These are phyloP conservation scores for Globisporangium heterothallicum DNA, from an alignment of 352 stramenopile species.

Conservation along the genomic window DNA sequence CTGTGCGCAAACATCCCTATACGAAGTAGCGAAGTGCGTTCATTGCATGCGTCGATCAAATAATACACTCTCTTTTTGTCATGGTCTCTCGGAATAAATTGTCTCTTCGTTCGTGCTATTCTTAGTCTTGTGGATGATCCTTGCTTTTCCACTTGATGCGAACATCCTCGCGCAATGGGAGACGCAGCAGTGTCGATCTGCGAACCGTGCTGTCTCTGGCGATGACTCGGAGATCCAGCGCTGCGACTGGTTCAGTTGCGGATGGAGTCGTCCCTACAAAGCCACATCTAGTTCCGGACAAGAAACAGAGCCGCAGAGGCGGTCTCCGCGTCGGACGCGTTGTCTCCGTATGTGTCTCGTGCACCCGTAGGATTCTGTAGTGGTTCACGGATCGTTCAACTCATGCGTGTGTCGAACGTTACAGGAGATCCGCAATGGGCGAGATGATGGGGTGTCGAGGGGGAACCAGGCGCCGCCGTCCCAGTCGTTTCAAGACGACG, in stretches of 20 bases:
- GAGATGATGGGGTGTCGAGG: conserved; percentile 8
- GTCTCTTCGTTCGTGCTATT: too few species aligned
- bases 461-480: conserved; percentile 18
- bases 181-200: too few species aligned
- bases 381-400: neutral
- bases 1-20: conserved; percentile 23
- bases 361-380: neutral
- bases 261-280: neutral
- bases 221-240: neutral
- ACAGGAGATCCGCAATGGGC: conserved; percentile 29
- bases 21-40: neutral
- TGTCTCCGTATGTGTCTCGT: conserved; percentile 30
- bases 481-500: conserved; percentile 35
- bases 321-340: conserved; percentile 47
- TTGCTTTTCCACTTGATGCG: too few species aligned
- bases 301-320: conserved; percentile 18
- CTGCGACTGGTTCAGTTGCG: neutral
- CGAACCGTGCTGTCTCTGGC: neutral
- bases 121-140: too few species aligned
- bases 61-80: too few species aligned
- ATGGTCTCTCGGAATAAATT: too few species aligned
- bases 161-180: too few species aligned
- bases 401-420: neutral
- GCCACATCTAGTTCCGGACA: conserved; percentile 4
- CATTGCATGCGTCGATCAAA: neutral